Conservation (phyloP, 306 rosid genomes). For the Ziziphus jujuba region DNA sequence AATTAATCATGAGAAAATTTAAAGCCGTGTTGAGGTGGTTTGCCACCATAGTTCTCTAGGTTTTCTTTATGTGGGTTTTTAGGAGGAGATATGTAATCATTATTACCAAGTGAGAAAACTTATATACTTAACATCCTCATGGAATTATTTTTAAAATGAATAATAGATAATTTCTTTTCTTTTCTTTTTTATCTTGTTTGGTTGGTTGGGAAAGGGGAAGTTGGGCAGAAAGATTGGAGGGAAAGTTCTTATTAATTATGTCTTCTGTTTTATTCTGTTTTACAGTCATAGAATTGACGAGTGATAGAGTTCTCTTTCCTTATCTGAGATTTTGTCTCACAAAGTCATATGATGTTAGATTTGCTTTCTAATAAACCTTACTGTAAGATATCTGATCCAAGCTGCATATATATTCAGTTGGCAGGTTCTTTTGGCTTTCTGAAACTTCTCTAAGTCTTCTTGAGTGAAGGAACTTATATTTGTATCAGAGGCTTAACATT, state of each 20-base stretch:
- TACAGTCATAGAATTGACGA: neutral
- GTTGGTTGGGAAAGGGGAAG: neutral
- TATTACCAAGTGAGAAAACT: too few species aligned
- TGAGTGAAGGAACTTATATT: neutral
- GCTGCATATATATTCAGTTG: neutral
- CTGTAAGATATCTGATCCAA: neutral
- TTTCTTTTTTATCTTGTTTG: neutral
- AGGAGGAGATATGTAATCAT: too few species aligned
- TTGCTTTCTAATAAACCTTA: neutral
- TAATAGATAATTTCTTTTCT: too few species aligned
- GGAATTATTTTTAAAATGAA: too few species aligned
- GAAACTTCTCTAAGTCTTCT: conserved; percentile 3
- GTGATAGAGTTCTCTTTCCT: neutral
- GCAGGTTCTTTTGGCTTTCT: neutral
- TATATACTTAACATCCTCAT: too few species aligned
- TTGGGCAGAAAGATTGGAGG: neutral
- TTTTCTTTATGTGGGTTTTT: too few species aligned
- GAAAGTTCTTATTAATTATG: neutral
- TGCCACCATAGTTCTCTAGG: too few species aligned
- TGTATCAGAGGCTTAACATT: too few species aligned
- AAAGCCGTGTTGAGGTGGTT: too few species aligned
- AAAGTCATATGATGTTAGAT: too few species aligned
- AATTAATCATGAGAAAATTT: too few species aligned
- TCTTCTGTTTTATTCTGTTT: neutral
- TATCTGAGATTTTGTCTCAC: too few species aligned